Conservation (phyloP, 768 basidiomycete genomes). For the Gyrodon lividus region DNA sequence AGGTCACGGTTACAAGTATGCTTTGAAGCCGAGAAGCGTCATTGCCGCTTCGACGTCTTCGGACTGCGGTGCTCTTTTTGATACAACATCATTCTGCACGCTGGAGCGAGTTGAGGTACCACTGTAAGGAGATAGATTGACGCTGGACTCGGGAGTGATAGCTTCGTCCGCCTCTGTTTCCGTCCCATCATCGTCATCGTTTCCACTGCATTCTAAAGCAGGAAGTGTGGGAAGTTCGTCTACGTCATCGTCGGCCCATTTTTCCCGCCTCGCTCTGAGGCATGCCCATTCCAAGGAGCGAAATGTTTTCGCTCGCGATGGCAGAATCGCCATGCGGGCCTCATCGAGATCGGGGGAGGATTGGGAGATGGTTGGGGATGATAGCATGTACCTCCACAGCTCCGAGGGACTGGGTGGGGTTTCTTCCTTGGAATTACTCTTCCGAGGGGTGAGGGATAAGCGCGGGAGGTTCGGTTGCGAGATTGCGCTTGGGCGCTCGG, state of each 20-base stretch:
- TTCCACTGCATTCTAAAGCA: slow-evolving; percentile 3
- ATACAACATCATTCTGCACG: slow-evolving; percentile 3
- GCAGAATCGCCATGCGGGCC: slow-evolving; percentile 22
- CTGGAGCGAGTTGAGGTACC: neutral
- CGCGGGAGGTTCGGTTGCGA: slow-evolving; percentile 7
- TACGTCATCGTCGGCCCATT: slow-evolving; percentile 23
- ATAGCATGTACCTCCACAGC: slow-evolving; percentile 31
- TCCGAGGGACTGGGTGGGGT: slow-evolving; percentile 15
- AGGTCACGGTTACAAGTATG: slow-evolving; percentile 7
- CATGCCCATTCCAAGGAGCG: slow-evolving; percentile 76
- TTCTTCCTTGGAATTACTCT: slow-evolving; percentile 8
- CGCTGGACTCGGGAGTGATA: slow-evolving; percentile 15
- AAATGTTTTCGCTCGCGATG: slow-evolving; percentile 39
- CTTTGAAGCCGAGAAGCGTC: slow-evolving; percentile 35
- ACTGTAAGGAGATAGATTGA: slow-evolving; percentile 5
- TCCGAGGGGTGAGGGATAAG: slow-evolving; percentile 30
- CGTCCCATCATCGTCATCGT: slow-evolving; percentile 9
- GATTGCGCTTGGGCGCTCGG: slow-evolving; percentile 27
- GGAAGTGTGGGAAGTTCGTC: slow-evolving; percentile 9
- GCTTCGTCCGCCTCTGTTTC: slow-evolving; percentile 19
- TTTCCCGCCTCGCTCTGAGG: slow-evolving; percentile 42
- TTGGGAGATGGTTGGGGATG: slow-evolving; percentile 23
- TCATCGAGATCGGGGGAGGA: slow-evolving; percentile 24
- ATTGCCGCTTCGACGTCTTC: slow-evolving; percentile 39
- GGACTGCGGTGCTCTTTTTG: slow-evolving; percentile 14